Evolutionary conservation across 139 green algal species (phyloP), one percentile per base, ranked within the genome.

Genomic region (Coelastrella sp.): DNA sequence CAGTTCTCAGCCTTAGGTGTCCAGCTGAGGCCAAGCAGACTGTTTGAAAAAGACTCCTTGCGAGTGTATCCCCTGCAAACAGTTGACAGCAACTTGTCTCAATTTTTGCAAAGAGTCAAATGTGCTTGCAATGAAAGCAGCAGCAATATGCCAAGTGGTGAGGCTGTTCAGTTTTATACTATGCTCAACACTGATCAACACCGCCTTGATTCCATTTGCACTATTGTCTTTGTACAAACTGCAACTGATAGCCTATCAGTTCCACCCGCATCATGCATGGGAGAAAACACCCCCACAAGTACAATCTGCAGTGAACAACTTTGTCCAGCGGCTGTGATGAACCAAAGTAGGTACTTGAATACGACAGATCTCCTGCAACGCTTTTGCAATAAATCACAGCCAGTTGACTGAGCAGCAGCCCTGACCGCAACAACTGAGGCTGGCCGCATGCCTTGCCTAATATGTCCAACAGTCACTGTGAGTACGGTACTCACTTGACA

Each of bases 21-120:
- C 76, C 76, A 83, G 76, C 66, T 69, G 19, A 82, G 41, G 35
- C 75, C 75, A 3, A 51, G 35, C 7, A 48, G 17, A 48, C 60
- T 30, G 76, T 72, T 83, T 23, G 76, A 35, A 45, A 48, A 83
- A 11, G 76, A 30, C 53, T 83, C 76, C 76, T 83, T 83, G 53
- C 76, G 76, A 3, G 76, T 83, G 57, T 74, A 83, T 40, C 76
- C 76, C 53, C 76, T 83, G 76, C 57, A 35, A 41, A 59, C 37
- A 23, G 73, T 41, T 3, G 34, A 38, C 27, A 84, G 15, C 57
- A 84, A 50, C 2, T 40, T 40, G 53, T 23, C 7, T 48, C 4
- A 73, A 41, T 13, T 23, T 13, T 57, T 57, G 11, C 45, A 13
- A 9, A 57, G 11, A 23, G 11, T 57, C 15, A 23, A 13, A 57